Base-by-base conservation (phyloP, 345 rosid genomes). In the Litchi chinensis region DNA sequence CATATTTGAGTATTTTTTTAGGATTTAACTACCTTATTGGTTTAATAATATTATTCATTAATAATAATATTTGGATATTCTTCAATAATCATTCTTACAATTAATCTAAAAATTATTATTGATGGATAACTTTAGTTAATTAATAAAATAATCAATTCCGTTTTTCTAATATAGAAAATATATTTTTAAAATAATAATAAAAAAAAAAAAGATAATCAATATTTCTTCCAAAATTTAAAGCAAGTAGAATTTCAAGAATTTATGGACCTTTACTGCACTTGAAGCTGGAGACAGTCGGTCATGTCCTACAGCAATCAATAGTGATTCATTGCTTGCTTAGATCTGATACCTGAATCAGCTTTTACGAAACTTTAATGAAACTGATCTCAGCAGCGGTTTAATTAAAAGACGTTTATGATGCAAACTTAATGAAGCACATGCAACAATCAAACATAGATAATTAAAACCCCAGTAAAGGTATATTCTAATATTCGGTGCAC, bases 371-470 rank as follows among this genome's bases (percentile, higher is more conserved):
- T 16, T 28, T 50, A 50, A 50, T 50, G 13, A 4, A 13, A 15
- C 43, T 71, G 13, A 50, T 50, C 56, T 12, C 54, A 32, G 37
- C 44, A 50, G 18, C 74, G 50, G 32, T 64, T 72, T 28, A 13
- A 56, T 8, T 52, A 71, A 52, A 63, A 52, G 16, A 16, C n/a
- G 39, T 40, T 28, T 52, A 18, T 19, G 41, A n/a, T 48, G 37
- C 13, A 48, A 70, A 8, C 16, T 50, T 15, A 52, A 52, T 71
- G 56, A 60, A 57, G 68, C 76, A 74, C 54, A 24, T 41, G 68
- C 63, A 57, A 1, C 6, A 57, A 57, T n/a, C 24, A 72, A 57
- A 37, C 65, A n/a, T 64, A 19, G 63, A 52, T 57, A 57, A 57
- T 57, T 18, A 18, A 39, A 54, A 71, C 24, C n/a, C 5, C 8